Conservation (phyloP, 1,284 basidiomycete species). For the Meira miltonrushii region DNA sequence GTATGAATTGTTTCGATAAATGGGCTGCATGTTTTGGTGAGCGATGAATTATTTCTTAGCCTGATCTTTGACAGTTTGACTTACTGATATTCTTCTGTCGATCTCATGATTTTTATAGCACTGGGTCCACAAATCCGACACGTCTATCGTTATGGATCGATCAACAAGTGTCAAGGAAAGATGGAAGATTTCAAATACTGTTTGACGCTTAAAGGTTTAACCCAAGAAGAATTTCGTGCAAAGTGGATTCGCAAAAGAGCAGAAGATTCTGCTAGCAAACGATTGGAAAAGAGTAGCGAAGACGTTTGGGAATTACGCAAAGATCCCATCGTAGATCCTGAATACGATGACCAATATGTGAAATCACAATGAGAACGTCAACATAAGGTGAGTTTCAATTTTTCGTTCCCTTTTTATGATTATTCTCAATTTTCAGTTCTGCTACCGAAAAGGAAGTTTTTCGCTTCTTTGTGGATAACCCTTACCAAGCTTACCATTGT, state of each 20-base stretch:
- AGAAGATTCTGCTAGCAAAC: slow-evolving; percentile 76
- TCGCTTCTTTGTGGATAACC: slow-evolving; percentile 11
- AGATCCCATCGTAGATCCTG: slow-evolving; percentile 10
- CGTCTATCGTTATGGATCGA: slow-evolving; percentile 77
- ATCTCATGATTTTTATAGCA: slow-evolving; percentile 56
- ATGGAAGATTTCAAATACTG: slow-evolving; percentile 94
- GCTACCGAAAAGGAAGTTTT: slow-evolving; percentile 8
- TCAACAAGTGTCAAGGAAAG: slow-evolving; percentile 71
- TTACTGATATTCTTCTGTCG: not conserved
- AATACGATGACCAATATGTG: not conserved
- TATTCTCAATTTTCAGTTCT: slow-evolving; percentile 6
- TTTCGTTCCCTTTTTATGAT: not conserved
- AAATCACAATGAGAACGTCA: not conserved
- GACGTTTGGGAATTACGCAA: slow-evolving; percentile 71
- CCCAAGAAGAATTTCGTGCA: slow-evolving; percentile 69
- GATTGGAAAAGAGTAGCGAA: slow-evolving; percentile 74
- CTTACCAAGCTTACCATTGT: slow-evolving; percentile 6
- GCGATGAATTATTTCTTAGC: slow-evolving; percentile 11
- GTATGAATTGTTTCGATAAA: slow-evolving; percentile 44
- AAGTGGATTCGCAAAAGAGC: slow-evolving; percentile 79
- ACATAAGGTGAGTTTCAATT: not conserved
- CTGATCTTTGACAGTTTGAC: not conserved
- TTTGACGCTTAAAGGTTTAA: slow-evolving; percentile 72
- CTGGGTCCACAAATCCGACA: slow-evolving; percentile 75
- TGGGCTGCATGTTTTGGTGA: slow-evolving; percentile 42